phyloP scores from a whole-genome alignment of 352 stramenopile genomes.

The Phytophthora hybrid region DNA sequence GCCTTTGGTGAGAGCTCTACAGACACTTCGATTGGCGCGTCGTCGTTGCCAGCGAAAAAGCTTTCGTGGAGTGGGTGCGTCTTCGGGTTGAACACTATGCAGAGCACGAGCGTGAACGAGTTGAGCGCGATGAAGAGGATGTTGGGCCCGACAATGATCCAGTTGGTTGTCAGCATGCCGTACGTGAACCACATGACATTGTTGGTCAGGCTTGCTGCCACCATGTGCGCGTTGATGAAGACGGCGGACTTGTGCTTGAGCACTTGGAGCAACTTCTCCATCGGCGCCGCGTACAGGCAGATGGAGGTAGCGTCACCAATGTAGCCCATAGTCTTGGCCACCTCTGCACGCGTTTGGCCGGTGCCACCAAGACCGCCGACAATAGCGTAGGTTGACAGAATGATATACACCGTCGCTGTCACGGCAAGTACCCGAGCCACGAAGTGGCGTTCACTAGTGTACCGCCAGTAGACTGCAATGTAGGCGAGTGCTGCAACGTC shows the following conservation, averaged over 20 bases:
- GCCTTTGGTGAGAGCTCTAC: constrained; percentile 29
- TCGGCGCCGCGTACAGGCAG: constrained; percentile 48
- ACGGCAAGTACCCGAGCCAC: constrained; percentile 35
- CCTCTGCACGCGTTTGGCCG: constrained; percentile 29
- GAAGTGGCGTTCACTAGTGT: constrained; percentile 37
- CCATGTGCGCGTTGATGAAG: constrained; percentile 58
- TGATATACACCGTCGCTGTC: constrained; percentile 14
- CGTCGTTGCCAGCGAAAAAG: constrained; percentile 20
- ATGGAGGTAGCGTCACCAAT: constrained; percentile 36
- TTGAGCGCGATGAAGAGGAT: constrained; percentile 37
- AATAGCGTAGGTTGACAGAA: constrained; percentile 47
- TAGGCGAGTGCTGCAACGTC: constrained; percentile 44
- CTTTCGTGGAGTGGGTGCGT: constrained; percentile 27
- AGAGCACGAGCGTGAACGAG: constrained; percentile 37
- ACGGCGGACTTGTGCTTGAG: constrained; percentile 48
- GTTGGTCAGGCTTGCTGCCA: constrained; percentile 48
- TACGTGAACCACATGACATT: constrained; percentile 61
- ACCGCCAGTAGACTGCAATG: constrained; percentile 57
- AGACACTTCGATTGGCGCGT: constrained; percentile 20
- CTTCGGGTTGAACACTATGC: constrained; percentile 36
- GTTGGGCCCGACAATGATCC: constrained; percentile 43
- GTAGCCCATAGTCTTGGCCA: constrained; percentile 36
- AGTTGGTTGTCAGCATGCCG: constrained; percentile 38
- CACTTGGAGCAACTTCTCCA: constrained; percentile 56
- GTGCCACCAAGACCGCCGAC: constrained; percentile 40